Evolutionary conservation across 352 stramenopile species (phyloP).

Genomic region (Thraustotheca clavata): DNA sequence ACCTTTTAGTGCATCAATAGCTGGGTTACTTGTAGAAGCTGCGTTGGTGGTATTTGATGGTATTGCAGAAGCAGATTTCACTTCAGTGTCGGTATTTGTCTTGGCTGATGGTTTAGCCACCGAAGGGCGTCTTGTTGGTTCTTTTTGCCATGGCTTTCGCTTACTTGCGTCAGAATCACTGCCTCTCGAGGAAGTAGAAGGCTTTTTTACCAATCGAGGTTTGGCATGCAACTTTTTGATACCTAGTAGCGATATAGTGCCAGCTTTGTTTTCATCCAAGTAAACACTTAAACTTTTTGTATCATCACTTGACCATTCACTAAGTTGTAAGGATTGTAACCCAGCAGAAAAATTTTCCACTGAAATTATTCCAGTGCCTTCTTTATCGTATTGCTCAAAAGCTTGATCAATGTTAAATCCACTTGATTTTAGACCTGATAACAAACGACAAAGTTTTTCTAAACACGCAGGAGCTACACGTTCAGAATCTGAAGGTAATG

Average conservation of each 20-base stretch:
- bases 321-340: slow-evolving; percentile 21
- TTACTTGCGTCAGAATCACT: too few relatives aligned
- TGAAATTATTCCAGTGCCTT: slow-evolving; percentile 42
- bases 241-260: background rate
- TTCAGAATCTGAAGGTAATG: too few relatives aligned
- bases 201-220: background rate
- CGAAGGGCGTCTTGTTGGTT: too few relatives aligned
- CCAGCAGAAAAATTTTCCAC: slow-evolving; percentile 39
- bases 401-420: slow-evolving; percentile 41
- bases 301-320: too few relatives aligned
- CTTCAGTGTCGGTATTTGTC: background rate
- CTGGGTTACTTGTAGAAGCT: background rate
- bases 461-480: slow-evolving; percentile 20
- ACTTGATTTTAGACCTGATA: slow-evolving; percentile 33
- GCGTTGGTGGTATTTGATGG: background rate
- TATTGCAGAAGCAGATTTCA: background rate
- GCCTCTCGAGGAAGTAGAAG: too few relatives aligned
- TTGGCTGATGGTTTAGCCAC: background rate
- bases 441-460: slow-evolving; percentile 34
- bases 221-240: background rate
- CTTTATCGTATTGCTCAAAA: slow-evolving; percentile 74
- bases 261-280: too few relatives aligned
- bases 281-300: too few relatives aligned
- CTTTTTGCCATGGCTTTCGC: too few relatives aligned
- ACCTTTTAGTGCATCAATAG: slow-evolving; percentile 1